Evolutionary conservation across 176 grass and related monocot genomes (phyloP).

Genomic region (Pharus latifolius): DNA sequence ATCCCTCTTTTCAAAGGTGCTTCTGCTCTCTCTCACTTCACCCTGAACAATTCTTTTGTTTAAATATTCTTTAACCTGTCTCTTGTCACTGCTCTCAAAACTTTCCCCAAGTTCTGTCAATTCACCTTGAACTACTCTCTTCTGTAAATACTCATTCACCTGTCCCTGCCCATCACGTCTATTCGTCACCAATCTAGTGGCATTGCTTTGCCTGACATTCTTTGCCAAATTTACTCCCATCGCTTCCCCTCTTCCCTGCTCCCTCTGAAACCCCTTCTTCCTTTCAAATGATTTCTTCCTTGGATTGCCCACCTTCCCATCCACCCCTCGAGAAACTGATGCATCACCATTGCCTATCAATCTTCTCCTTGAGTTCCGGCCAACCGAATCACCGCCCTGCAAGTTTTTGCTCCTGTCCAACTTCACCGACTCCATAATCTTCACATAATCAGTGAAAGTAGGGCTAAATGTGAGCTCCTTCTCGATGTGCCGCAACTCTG

Average conservation of each 20-base stretch:
- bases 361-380: constrained; percentile 19
- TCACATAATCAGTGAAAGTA: constrained; percentile 85
- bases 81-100: no score
- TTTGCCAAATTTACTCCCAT: neutral
- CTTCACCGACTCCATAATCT: constrained; percentile 94
- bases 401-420: constrained; percentile 50
- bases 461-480: constrained; percentile 77
- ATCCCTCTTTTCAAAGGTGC: neutral
- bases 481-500: constrained; percentile 45
- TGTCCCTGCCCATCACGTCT: neutral
- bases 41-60: no score
- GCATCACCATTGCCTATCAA: neutral
- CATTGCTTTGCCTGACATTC: neutral
- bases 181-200: constrained; percentile 18
- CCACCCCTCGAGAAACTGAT: neutral
- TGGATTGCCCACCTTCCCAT: constrained; percentile 12
- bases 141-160: no score
- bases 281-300: constrained; percentile 26
- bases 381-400: constrained; percentile 17
- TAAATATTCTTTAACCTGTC: no score
- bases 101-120: no score
- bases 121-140: no score
- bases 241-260: neutral
- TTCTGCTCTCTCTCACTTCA: no score
- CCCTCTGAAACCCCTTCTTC: constrained; percentile 2